phyloP scores from a whole-genome alignment of 2,329 filamentous ascomycete genomes.

The Apiospora koreana region DNA sequence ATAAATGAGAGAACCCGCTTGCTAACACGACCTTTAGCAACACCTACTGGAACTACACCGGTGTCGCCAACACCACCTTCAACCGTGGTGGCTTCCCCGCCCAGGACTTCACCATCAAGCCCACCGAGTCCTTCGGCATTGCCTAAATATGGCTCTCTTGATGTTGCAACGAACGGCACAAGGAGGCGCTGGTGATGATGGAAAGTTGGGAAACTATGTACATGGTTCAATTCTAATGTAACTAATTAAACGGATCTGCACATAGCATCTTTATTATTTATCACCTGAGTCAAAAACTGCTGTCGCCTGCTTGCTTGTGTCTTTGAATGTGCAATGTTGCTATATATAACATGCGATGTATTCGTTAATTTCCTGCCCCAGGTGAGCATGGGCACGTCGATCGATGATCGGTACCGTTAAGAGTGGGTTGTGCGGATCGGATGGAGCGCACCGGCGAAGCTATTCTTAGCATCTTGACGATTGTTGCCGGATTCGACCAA shows the following conservation, averaged over 20 bases:
- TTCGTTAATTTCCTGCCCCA: neutral
- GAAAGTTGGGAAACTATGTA: neutral
- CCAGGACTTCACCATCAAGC: constrained; percentile 1
- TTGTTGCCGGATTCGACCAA: neutral
- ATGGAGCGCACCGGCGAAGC: neutral
- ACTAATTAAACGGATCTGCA: neutral
- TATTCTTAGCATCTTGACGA: neutral
- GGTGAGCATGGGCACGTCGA: neutral
- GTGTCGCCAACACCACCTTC: neutral
- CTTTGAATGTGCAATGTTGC: neutral
- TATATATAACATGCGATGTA: neutral
- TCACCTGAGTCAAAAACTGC: neutral
- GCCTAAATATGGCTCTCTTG: neutral
- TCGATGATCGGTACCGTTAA: neutral
- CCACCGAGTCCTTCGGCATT: constrained; percentile 5
- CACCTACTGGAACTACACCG: constrained; percentile 10
- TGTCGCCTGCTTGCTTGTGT: neutral
- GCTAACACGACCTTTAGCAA: neutral
- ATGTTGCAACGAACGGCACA: neutral
- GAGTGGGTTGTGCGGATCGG: neutral
- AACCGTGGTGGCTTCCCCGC: neutral
- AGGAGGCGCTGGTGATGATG: neutral
- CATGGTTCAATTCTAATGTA: neutral
- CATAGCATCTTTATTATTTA: neutral
- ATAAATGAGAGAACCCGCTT: too few relatives aligned